Evolutionary conservation across 208 protist species (phyloP).

Genomic region (Angomonas ambiguus): DNA sequence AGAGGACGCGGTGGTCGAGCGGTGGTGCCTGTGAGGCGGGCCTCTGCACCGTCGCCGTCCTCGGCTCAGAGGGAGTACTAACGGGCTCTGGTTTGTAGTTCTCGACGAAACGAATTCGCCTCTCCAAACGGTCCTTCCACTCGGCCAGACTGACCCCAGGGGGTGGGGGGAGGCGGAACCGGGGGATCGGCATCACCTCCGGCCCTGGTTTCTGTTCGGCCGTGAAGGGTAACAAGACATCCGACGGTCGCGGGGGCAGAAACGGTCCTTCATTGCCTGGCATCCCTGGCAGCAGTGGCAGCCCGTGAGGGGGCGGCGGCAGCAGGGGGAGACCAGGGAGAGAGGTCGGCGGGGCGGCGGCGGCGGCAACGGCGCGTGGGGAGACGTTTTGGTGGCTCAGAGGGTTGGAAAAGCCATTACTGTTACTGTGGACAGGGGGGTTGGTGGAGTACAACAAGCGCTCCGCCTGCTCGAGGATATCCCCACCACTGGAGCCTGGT

Average conservation of each 20-base stretch:
- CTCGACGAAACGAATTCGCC: slow-evolving; percentile 16
- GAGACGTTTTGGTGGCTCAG: not conserved
- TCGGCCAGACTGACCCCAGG: slow-evolving; percentile 28
- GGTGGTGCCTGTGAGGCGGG: not conserved
- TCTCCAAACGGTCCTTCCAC: slow-evolving; percentile 23
- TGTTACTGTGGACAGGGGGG: not conserved
- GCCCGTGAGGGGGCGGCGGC: slow-evolving; percentile 17
- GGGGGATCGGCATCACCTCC: slow-evolving; percentile 22
- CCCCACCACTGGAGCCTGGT: slow-evolving; percentile 2
- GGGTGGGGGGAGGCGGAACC: slow-evolving; percentile 38
- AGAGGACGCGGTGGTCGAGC: not conserved
- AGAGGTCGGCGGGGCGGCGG: slow-evolving; percentile 1
- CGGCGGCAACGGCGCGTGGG: not conserved
- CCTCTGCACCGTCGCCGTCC: not conserved
- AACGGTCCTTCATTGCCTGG: slow-evolving; percentile 45
- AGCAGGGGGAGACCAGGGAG: slow-evolving; percentile 35
- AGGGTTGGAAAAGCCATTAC: not conserved
- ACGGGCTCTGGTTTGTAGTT: not conserved
- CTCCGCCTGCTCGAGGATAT: slow-evolving; percentile 40
- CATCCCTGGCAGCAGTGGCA: slow-evolving; percentile 44
- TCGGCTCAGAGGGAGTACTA: not conserved
- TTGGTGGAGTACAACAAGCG: slow-evolving; percentile 16
- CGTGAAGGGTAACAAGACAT: slow-evolving; percentile 1
- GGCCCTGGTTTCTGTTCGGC: slow-evolving; percentile 1
- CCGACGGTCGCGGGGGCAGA: slow-evolving; percentile 16